These are phyloP conservation scores for Phaeosphaeria sp. DNA, from an alignment of 2,329 filamentous ascomycete genomes.

Conservation along the genomic window DNA sequence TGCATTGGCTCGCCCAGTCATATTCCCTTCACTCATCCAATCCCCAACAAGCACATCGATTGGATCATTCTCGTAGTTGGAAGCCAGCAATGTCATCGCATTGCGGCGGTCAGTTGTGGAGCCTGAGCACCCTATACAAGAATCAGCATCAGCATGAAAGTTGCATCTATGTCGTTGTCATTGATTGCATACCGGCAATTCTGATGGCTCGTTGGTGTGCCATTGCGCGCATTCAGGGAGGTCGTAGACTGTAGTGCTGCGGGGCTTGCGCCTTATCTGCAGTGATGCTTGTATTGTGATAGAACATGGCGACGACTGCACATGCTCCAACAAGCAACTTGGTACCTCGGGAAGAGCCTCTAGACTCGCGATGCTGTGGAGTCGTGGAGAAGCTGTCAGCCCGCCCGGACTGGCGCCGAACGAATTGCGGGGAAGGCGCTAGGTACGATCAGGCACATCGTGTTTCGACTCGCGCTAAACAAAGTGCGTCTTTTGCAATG, in stretches of 20 bases:
- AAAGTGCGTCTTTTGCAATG: too few species aligned
- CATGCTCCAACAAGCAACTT: neutral
- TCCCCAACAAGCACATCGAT: constrained; percentile 43
- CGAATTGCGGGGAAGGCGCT: constrained; percentile 17
- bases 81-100: constrained; percentile 38
- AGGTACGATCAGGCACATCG: neutral
- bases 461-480: too few species aligned
- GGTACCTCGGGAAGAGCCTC: constrained; percentile 15
- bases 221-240: constrained; percentile 19
- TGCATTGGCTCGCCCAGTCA: constrained; percentile 33
- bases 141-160: too few species aligned
- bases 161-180: neutral
- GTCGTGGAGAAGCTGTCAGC: constrained; percentile 26
- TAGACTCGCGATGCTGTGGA: constrained; percentile 12
- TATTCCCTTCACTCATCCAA: constrained; percentile 43
- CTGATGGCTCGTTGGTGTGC: constrained; percentile 22
- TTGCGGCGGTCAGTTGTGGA: constrained; percentile 40
- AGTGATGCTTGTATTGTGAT: neutral
- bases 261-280: neutral
- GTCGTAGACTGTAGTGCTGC: neutral
- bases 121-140: constrained; percentile 35
- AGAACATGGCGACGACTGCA: neutral
- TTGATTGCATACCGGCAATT: constrained; percentile 23
- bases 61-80: constrained; percentile 34
- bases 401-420: constrained; percentile 2